Conservation (phyloP, 2,329 filamentous ascomycete species). For the Botrytis paeoniae region DNA sequence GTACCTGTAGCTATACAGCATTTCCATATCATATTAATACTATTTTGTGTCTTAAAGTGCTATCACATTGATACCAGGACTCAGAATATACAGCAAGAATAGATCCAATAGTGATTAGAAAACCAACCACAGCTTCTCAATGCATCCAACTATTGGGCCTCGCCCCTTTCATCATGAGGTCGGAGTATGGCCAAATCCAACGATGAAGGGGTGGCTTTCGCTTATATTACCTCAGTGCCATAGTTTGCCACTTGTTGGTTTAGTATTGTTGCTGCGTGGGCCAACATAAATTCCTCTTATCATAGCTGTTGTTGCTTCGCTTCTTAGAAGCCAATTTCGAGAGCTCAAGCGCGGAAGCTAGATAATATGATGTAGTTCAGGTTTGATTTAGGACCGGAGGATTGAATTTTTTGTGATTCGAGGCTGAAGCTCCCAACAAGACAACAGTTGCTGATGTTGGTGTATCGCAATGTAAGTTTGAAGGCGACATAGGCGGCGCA, state of each 20-base stretch:
- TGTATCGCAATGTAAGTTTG: not conserved
- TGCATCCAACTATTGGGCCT: not conserved
- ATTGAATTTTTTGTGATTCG: not conserved
- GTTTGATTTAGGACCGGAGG: not conserved
- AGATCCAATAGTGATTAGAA: not conserved
- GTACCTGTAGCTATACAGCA: not conserved
- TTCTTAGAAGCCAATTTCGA: not conserved
- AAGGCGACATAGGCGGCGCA: not conserved
- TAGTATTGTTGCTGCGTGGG: not conserved
- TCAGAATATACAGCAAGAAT: not conserved
- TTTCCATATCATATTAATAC: not conserved
- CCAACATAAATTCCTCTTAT: not conserved
- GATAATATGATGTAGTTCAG: not conserved
- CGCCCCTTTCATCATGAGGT: not conserved
- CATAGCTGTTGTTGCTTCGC: not conserved
- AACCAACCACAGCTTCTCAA: not conserved
- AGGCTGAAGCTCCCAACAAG: not conserved
- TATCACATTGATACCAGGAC: not conserved
- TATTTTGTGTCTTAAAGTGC: not conserved
- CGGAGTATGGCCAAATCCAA: not conserved
- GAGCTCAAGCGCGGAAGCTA: not conserved
- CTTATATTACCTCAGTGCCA: not conserved
- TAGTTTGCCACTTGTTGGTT: not conserved
- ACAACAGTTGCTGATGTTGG: not conserved
- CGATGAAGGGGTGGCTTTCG: not conserved